phyloP scores from a whole-genome alignment of 495 filamentous ascomycete genomes.

The Hypoxylon fragiforme region DNA sequence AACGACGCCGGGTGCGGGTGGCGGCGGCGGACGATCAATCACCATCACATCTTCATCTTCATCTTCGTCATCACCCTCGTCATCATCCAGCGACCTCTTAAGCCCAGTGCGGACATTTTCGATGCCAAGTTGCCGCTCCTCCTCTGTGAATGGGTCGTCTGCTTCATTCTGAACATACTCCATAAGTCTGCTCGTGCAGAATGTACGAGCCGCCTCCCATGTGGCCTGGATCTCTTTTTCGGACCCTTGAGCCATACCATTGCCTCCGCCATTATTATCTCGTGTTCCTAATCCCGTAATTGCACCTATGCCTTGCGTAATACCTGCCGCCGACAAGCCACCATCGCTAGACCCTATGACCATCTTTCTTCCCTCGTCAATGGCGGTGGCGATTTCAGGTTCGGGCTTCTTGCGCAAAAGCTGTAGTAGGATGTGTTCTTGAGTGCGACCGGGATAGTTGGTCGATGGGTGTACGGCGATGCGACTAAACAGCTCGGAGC shows the following conservation, averaged over 20 bases:
- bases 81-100: conserved; percentile 57
- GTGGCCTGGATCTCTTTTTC: conserved; percentile 45
- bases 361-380: conserved; percentile 60
- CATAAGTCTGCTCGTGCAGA: conserved; percentile 39
- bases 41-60: conserved; percentile 46
- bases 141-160: conserved; percentile 61
- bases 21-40: conserved; percentile 48
- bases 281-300: not conserved
- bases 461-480: conserved; percentile 74
- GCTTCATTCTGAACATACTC: conserved; percentile 55
- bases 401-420: conserved; percentile 82
- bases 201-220: conserved; percentile 47
- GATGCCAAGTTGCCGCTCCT: conserved; percentile 67
- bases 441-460: conserved; percentile 71
- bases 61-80: conserved; percentile 59
- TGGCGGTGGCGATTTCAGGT: conserved; percentile 71
- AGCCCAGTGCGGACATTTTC: conserved; percentile 73
- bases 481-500: conserved; percentile 62
- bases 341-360: conserved; percentile 22
- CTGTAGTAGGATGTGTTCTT: conserved; percentile 63
- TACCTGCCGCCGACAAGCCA: not conserved
- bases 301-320: not conserved
- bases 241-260: conserved; percentile 25
- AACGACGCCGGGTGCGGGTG: conserved; percentile 26
- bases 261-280: not conserved